These are phyloP conservation scores for Pseudogymnoascus sp. DNA, from an alignment of 2,329 filamentous ascomycete species.

Conservation along the genomic window DNA sequence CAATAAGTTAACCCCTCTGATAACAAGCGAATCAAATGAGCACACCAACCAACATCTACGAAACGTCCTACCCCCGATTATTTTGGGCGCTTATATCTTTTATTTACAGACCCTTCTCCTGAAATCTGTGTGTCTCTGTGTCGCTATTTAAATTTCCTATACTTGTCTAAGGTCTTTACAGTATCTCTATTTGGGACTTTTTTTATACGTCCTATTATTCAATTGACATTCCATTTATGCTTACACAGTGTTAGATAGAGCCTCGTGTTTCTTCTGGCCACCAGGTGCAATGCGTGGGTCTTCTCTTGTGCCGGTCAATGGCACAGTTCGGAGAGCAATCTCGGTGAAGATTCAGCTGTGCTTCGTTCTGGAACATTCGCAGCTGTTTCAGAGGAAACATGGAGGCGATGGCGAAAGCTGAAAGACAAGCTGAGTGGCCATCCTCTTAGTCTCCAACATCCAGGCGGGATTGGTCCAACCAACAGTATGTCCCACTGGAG, in stretches of 20 bases:
- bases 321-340: neutral
- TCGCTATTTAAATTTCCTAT: neutral
- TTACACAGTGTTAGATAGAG: neutral
- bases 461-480: neutral
- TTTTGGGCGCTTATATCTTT: neutral
- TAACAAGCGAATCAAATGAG: slow-evolving; percentile 5
- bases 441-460: neutral
- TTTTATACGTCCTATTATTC: neutral
- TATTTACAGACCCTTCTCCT: neutral
- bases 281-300: neutral
- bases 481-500: neutral
- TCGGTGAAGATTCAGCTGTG: neutral
- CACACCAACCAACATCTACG: neutral
- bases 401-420: neutral
- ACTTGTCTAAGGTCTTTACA: neutral
- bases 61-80: neutral
- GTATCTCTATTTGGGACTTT: neutral
- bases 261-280: neutral
- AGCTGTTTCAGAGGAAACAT: neutral
- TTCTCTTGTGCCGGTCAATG: neutral
- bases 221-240: neutral
- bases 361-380: neutral
- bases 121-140: neutral
- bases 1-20: slow-evolving; percentile 2
- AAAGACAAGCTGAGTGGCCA: neutral